Evolutionary conservation across 2,329 filamentous ascomycete species (phyloP), one percentile per base, ranked within the genome.

Genomic region (Berkeleyomyces rouxiae): DNA sequence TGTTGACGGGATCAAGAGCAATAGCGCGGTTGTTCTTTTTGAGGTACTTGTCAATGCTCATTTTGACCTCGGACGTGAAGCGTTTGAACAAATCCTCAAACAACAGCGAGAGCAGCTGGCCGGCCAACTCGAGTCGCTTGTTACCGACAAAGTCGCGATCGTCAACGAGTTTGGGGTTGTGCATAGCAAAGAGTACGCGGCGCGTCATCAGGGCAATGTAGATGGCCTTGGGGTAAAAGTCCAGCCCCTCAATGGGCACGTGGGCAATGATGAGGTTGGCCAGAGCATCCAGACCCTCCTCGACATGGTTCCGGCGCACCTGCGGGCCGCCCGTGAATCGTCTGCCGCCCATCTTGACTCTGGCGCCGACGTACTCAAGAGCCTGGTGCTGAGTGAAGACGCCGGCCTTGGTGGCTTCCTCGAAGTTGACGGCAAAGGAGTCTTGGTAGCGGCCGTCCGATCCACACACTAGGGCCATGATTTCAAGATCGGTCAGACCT

Each of bases 81-180:
- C 89, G 88, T 76, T 99, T 99, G 82, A 99, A 99, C 65, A 96
- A 75, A 78, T 99, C 95, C 73, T 99, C 95, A 68, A 99, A 99
- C 0, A 99, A 79, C 0, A 99, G 79, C 2, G 93, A 91, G 65
- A 99, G 76, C 71, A 99, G 85, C 74, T 97, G 93, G 0, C 93
- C 93, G 61, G 95, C 95, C 74, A 99, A 74, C 73, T 99, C 93
- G 51, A 99, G 78, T 65, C 93, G 84, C 75, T 99, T 99, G 76
- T 99, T 99, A 67, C 93, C 93, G 39, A 99, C 90, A 70, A 97
- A 99, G 74, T 99, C 95, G 70, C 93, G 83, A 72, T 99, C 93
- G 68, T 99, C 93, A 1, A 99, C 90, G 61, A 97, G 78, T 63
- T 87, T 90, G 1, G 88, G 82, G 70, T 99, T 89, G 65, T 93